Evolutionary conservation across 148 eudicot genomes (phyloP).

Genomic region (Spergularia bocconei): DNA sequence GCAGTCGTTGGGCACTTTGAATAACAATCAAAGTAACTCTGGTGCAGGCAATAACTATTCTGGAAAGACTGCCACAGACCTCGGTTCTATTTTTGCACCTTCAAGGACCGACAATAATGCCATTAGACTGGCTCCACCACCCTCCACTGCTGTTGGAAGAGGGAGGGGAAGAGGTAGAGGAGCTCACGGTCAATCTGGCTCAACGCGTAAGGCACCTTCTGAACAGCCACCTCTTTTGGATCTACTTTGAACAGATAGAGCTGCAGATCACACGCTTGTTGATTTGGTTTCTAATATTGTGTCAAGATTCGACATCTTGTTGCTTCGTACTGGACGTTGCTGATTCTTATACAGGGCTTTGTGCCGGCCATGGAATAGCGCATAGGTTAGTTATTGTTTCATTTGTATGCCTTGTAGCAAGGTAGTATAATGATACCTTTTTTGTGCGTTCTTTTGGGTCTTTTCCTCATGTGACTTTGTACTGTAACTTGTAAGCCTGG

Average conservation of each 20-base stretch:
- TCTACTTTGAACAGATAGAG: constrained; percentile 44
- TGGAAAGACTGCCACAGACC: constrained; percentile 43
- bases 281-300: neutral
- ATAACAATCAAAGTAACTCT: constrained; percentile 48
- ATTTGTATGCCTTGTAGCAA: constrained; percentile 12
- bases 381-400: constrained; percentile 13
- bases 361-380: constrained; percentile 1
- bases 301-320: neutral
- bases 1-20: constrained; percentile 50
- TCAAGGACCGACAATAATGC: constrained; percentile 55
- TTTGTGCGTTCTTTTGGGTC: constrained; percentile 14
- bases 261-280: neutral
- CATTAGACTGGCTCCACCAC: constrained; percentile 89
- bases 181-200: constrained; percentile 48
- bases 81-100: constrained; percentile 74
- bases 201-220: constrained; percentile 36
- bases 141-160: constrained; percentile 73
- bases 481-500: neutral
- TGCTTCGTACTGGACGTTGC: neutral
- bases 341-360: constrained; percentile 8
- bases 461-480: neutral
- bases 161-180: constrained; percentile 84
- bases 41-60: constrained; percentile 22
- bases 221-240: constrained; percentile 88
- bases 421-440: constrained; percentile 7